Conservation (phyloP, 345 rosid species). For the Mangifera indica region DNA sequence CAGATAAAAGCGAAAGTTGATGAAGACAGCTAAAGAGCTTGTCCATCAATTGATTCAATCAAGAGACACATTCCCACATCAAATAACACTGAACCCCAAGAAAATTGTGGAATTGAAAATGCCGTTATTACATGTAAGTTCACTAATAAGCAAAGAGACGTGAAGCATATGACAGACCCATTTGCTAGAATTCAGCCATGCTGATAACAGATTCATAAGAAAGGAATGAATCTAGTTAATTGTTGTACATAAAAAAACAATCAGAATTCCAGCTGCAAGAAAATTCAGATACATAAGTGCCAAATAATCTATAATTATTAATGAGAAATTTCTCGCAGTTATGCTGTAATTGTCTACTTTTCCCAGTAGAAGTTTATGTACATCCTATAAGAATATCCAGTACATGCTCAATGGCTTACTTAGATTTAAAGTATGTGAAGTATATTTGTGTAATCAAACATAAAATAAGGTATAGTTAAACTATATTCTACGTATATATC, state of each 20-base stretch:
- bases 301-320: background rate
- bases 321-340: background rate
- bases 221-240: background rate
- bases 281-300: background rate
- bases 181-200: background rate
- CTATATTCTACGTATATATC: background rate
- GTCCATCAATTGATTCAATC: background rate
- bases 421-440: background rate
- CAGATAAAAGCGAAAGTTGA: background rate
- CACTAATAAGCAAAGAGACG: background rate
- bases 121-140: background rate
- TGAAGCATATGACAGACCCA: background rate
- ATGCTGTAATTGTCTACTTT: background rate
- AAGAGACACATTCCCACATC: background rate
- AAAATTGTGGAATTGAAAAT: background rate
- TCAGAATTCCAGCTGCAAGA: background rate
- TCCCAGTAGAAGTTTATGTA: background rate
- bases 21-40: background rate
- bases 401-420: background rate
- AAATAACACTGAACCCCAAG: background rate
- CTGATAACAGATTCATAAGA: background rate
- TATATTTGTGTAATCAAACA: background rate
- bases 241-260: background rate
- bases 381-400: background rate
- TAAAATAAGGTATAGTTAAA: background rate